These are phyloP conservation scores for Porodaedalea pini DNA, from an alignment of 1,284 basidiomycete species.

Conservation along the genomic window DNA sequence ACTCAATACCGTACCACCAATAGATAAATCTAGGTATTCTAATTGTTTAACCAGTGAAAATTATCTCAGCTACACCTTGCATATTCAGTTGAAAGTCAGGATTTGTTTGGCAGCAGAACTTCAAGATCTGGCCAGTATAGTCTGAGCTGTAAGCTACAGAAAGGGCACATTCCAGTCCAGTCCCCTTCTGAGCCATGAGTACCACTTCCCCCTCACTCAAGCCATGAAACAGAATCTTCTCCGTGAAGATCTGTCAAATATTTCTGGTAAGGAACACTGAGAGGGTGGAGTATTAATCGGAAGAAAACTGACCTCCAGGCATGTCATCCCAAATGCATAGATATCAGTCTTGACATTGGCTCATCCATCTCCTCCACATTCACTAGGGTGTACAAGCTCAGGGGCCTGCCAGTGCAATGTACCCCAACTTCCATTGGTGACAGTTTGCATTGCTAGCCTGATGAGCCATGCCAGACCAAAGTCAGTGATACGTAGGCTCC, in stretches of 20 bases:
- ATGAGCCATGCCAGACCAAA: not conserved
- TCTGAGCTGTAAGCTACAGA: not conserved
- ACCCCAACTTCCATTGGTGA: not conserved
- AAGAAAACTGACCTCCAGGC: not conserved
- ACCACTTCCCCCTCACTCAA: not conserved
- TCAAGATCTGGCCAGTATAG: not conserved
- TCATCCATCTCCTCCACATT: not conserved
- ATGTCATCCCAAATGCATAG: not conserved
- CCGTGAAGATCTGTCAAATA: not conserved
- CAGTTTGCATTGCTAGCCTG: not conserved
- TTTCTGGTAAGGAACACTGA: not conserved
- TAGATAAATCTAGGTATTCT: no score
- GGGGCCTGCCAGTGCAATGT: conserved; percentile 7
- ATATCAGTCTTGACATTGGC: not conserved
- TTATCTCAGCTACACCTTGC: not conserved
- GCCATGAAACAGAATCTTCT: not conserved
- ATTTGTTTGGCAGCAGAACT: not conserved
- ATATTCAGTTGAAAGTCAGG: not conserved
- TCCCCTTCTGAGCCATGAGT: not conserved
- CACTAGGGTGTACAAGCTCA: not conserved
- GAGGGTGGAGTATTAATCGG: not conserved
- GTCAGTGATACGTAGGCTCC: not conserved
- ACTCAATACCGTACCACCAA: no score
- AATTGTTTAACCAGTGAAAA: no score
- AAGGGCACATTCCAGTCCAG: not conserved